A percentile compares a stretch with the other conserved stretches of the same genome.
These are phyloP conservation scores for Abrus pulchellus DNA, from an alignment of 306 rosid species.

Conservation along the genomic window DNA sequence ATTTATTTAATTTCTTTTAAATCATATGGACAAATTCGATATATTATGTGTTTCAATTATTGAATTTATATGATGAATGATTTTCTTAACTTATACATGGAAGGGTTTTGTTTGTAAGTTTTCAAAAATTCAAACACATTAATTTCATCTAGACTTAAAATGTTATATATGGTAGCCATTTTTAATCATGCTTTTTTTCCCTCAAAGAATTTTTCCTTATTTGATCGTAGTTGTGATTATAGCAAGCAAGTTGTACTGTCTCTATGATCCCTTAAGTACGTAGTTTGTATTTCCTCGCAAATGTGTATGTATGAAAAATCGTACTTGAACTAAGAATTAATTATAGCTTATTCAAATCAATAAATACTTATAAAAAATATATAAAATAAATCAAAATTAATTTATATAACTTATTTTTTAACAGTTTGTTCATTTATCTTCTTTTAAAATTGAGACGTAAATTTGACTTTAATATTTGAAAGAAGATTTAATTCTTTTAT, in stretches of 20 bases:
- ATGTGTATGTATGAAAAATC: background rate
- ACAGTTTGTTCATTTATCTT: too few relatives aligned
- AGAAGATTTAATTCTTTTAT: too few relatives aligned
- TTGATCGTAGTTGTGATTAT: background rate
- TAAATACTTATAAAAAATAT: too few relatives aligned
- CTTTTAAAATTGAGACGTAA: too few relatives aligned
- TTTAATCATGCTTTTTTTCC: background rate
- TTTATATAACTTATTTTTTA: too few relatives aligned
- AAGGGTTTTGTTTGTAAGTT: background rate
- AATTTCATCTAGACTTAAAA: background rate
- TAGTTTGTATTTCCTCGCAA: background rate
- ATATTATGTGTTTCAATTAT: conserved; percentile 1
- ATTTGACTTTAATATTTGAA: too few relatives aligned
- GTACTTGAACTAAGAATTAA: background rate
- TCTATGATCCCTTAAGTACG: background rate
- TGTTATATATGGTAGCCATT: too few relatives aligned
- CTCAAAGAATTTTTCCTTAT: background rate
- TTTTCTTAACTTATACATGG: background rate
- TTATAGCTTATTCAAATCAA: background rate
- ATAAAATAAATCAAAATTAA: too few relatives aligned
- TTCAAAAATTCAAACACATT: background rate
- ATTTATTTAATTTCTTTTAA: background rate
- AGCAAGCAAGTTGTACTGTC: background rate
- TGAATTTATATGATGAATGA: background rate
- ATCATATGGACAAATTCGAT: background rate